phyloP scores from a whole-genome alignment of 306 rosid genomes.

The Elaeagnus macrophylla region DNA sequence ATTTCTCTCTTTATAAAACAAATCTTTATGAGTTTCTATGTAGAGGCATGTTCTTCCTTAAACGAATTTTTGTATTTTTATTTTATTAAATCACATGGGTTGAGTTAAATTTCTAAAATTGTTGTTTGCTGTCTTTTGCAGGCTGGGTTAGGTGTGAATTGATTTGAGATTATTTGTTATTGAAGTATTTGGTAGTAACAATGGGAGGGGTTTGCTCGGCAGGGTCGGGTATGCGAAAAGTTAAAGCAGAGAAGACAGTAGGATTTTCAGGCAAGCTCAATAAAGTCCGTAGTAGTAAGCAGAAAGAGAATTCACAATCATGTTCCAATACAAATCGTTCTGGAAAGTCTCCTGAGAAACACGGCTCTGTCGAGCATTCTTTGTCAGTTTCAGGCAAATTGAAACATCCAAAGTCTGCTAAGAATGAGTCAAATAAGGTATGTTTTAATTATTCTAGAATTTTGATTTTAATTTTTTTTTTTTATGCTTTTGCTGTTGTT shows the following conservation, averaged over 20 bases:
- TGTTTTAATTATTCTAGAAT: not conserved
- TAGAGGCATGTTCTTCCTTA: too few species aligned
- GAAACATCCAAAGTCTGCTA: slow-evolving; percentile 26
- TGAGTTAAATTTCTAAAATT: not conserved
- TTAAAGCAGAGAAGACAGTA: slow-evolving; percentile 20
- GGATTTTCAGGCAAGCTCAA: slow-evolving; percentile 44
- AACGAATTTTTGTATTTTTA: too few species aligned
- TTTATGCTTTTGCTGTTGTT: not conserved
- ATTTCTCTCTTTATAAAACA: too few species aligned
- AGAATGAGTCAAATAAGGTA: slow-evolving; percentile 37
- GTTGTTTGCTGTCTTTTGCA: not conserved
- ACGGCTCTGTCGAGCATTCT: slow-evolving; percentile 19
- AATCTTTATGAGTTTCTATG: too few species aligned
- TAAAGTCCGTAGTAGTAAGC: slow-evolving; percentile 18
- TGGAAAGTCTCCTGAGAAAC: slow-evolving; percentile 23
- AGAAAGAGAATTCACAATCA: slow-evolving; percentile 18
- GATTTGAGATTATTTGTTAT: not conserved
- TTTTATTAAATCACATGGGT: too few species aligned
- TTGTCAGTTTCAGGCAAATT: slow-evolving; percentile 32
- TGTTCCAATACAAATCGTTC: slow-evolving; percentile 25
- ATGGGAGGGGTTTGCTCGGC: slow-evolving; percentile 86
- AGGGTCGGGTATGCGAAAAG: slow-evolving; percentile 31
- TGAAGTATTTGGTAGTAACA: not conserved
- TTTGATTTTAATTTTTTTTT: not conserved
- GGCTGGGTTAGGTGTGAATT: not conserved